Percentiles rank a stretch among this genome's conserved stretches.
These are phyloP conservation scores for Didymella pomorum DNA, from an alignment of 2,329 filamentous ascomycete genomes.

Conservation along the genomic window DNA sequence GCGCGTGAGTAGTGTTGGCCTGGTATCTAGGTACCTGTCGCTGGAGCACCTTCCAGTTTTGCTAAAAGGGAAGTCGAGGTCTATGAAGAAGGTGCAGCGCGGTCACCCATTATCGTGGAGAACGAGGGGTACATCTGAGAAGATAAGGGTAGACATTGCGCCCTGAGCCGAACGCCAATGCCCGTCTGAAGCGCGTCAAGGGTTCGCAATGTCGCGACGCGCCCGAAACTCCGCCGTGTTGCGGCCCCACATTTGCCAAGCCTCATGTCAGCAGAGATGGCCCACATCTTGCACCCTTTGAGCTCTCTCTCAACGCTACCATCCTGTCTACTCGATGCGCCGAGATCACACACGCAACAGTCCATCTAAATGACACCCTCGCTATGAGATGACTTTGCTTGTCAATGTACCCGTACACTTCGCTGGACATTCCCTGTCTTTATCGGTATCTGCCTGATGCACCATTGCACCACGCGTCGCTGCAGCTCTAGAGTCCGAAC, in stretches of 20 bases:
- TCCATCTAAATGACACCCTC: too few relatives aligned
- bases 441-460: not conserved
- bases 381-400: not conserved
- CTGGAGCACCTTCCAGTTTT: not conserved
- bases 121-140: not conserved
- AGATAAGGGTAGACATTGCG: conserved; percentile 3
- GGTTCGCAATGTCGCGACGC: conserved; percentile 17
- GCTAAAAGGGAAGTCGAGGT: not conserved
- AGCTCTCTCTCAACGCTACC: too few relatives aligned
- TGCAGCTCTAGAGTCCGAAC: not conserved
- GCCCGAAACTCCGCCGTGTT: conserved; percentile 4
- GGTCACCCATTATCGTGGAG: conserved; percentile 1
- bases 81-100: not conserved
- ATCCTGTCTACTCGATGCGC: too few relatives aligned
- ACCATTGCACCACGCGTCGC: too few relatives aligned
- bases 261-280: not conserved
- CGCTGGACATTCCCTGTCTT: not conserved
- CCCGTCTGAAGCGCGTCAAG: conserved; percentile 14
- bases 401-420: not conserved
- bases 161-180: conserved; percentile 8
- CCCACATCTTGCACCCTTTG: not conserved
- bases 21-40: too few relatives aligned
- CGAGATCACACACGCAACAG: too few relatives aligned
- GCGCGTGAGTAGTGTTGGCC: not conserved
- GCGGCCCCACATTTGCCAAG: conserved; percentile 7